A percentile compares a stretch with the other conserved stretches of the same genome.
Conservation (phyloP, 176 grass and related monocot species). For the Bothriochloa decipiens region DNA sequence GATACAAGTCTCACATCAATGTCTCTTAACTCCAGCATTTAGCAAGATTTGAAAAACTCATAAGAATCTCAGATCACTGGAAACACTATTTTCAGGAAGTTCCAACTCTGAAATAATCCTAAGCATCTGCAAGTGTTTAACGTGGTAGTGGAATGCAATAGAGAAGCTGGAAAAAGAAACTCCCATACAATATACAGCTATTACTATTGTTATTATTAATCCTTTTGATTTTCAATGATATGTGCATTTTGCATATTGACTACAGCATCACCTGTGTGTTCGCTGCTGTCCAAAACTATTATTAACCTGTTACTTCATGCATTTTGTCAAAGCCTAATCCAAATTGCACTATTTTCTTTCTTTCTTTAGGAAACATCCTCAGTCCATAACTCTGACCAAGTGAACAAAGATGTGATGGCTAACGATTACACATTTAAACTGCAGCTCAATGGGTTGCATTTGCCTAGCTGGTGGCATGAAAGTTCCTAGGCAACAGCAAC, state of each 20-base stretch:
- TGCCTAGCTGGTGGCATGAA: background rate
- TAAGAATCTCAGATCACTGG: background rate
- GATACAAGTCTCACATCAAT: constrained; percentile 27
- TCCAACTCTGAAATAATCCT: background rate
- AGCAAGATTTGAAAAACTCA: background rate
- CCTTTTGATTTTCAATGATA: background rate
- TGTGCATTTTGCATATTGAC: background rate
- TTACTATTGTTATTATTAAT: too few relatives aligned
- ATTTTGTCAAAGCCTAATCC: constrained; percentile 16
- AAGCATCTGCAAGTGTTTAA: background rate
- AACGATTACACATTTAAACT: background rate
- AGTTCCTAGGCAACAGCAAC: background rate
- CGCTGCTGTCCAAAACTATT: background rate
- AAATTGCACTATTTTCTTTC: background rate
- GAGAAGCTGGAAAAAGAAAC: background rate
- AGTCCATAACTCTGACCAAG: background rate
- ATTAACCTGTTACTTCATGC: background rate
- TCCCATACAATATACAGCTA: background rate
- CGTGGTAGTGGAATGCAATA: background rate
- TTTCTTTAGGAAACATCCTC: background rate
- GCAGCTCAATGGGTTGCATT: background rate
- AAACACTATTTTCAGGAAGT: constrained; percentile 16
- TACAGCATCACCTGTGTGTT: constrained; percentile 2
- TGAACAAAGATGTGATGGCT: background rate
- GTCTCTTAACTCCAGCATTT: background rate